These are phyloP conservation scores for Globisporangium perplexum DNA, from an alignment of 352 stramenopile species.

Conservation along the genomic window DNA sequence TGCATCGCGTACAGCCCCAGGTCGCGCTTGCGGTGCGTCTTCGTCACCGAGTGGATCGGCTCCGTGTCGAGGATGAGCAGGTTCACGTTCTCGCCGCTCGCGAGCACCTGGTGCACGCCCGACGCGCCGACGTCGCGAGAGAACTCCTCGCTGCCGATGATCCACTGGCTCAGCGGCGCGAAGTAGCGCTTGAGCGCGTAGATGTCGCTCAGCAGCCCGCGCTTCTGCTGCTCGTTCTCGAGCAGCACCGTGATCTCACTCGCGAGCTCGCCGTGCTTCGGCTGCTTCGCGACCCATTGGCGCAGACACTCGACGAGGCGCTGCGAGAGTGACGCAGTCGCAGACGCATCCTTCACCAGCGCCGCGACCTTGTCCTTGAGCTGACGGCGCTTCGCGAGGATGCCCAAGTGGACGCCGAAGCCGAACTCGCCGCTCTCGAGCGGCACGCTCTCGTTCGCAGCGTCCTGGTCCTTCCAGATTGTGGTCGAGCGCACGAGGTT, in stretches of 20 bases:
- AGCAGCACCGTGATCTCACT: slow-evolving; percentile 65
- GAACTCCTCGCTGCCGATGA: slow-evolving; percentile 73
- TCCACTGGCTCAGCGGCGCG: slow-evolving; percentile 70
- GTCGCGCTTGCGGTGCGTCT: slow-evolving; percentile 86
- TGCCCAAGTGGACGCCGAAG: slow-evolving; percentile 63
- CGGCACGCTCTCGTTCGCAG: slow-evolving; percentile 22
- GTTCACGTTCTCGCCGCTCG: slow-evolving; percentile 73
- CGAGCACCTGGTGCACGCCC: slow-evolving; percentile 67
- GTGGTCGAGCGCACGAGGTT: slow-evolving; percentile 66
- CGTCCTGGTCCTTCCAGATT: slow-evolving; percentile 59
- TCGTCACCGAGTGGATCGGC: slow-evolving; percentile 53
- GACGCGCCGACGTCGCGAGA: slow-evolving; percentile 63
- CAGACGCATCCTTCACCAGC: slow-evolving; percentile 26
- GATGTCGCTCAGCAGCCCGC: slow-evolving; percentile 39
- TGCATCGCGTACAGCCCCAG: slow-evolving; percentile 92
- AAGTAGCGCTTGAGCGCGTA: slow-evolving; percentile 56
- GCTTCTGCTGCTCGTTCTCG: slow-evolving; percentile 46
- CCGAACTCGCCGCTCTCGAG: slow-evolving; percentile 70
- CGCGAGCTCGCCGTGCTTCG: slow-evolving; percentile 49
- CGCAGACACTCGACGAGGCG: slow-evolving; percentile 42
- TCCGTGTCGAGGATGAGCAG: slow-evolving; percentile 73
- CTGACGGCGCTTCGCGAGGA: slow-evolving; percentile 64
- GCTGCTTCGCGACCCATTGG: slow-evolving; percentile 43
- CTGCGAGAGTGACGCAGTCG: slow-evolving; percentile 25
- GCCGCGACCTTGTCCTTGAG: slow-evolving; percentile 55